These are phyloP conservation scores for Erodium texanum DNA, from an alignment of 441 rosid genomes.

Conservation along the genomic window DNA sequence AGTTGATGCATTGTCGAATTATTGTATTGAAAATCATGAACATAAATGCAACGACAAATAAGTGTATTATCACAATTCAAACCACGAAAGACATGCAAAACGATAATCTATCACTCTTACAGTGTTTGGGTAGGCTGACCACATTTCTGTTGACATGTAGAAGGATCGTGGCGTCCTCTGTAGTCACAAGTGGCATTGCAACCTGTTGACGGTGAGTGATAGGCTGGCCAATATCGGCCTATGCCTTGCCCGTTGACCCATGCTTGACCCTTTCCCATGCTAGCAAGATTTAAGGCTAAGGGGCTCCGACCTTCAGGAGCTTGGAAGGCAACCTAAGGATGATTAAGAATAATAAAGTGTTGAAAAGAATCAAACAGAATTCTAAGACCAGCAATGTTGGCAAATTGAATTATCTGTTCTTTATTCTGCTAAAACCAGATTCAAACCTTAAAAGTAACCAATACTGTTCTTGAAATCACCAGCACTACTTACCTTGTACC, in stretches of 20 bases:
- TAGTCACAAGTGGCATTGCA: slow-evolving; percentile 47
- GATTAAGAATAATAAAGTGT: neutral
- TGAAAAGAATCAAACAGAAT: too few species aligned
- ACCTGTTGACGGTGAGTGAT: slow-evolving; percentile 42
- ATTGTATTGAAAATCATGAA: neutral
- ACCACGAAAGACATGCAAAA: neutral
- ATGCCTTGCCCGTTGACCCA: slow-evolving; percentile 61
- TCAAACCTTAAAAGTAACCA: neutral
- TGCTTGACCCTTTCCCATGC: slow-evolving; percentile 73
- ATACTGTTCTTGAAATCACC: neutral
- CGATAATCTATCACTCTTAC: slow-evolving; percentile 25
- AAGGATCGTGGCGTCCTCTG: slow-evolving; percentile 42
- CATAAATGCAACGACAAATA: neutral
- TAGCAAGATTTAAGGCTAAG: slow-evolving; percentile 42
- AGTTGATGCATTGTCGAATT: neutral
- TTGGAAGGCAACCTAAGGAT: slow-evolving; percentile 29
- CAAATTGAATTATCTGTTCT: neutral
- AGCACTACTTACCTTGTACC: slow-evolving; percentile 46
- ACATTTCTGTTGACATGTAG: slow-evolving; percentile 44
- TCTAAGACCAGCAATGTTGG: neutral
- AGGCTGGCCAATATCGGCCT: slow-evolving; percentile 57
- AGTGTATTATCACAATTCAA: neutral
- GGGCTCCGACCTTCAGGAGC: slow-evolving; percentile 51
- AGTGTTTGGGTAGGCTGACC: slow-evolving; percentile 62
- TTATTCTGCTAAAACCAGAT: neutral